Evolutionary conservation across 345 rosid species (phyloP), one percentile per base, ranked within the genome.

Genomic region (Laguncularia racemosa): DNA sequence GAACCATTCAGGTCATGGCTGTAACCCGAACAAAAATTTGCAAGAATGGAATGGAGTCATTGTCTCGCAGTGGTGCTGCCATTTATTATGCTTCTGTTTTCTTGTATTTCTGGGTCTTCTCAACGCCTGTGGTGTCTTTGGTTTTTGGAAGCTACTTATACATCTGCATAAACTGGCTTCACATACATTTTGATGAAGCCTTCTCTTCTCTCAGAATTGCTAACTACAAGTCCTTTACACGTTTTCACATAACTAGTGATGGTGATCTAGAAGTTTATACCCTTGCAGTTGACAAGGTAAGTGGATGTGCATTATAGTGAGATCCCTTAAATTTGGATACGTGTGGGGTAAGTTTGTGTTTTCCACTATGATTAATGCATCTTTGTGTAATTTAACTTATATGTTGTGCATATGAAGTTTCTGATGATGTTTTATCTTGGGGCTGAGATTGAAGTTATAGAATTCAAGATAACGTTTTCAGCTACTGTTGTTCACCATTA

Each of bases 51-150:
- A 76, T 87, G 67, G 73, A 79, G 26, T 79, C 97, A 0, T 82
- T 87, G 14, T 82, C 97, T 55, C 80, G 99, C 57, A 91, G 88
- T 14, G 87, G 85, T 69, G 96, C 96, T 55, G 73, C 58, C 58
- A 85, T 93, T 16, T 93, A 93, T 74, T 93, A 93, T 66, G 92
- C 96, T 46, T 84, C 96, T 0, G 96, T 93, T 61, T 93, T 93
- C 76, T 95, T 93, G 57, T 93, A 85, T 82, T 93, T 93, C 74
- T 93, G 99, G 99, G 96, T 93, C 62, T 85, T 93, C 68, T 93
- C 99, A 20, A 93, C 99, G 8, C 99, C 99, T 10, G 76, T 93
- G 45, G 99, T 93, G 57, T 93, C 99, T 16, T 66, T 89, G 67
- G 87, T 93, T 53, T 88, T 93, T 60, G 99, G 99, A 67, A 89